Conservation (phyloP, 768 basidiomycete genomes). For the Trametopsis cervina region DNA sequence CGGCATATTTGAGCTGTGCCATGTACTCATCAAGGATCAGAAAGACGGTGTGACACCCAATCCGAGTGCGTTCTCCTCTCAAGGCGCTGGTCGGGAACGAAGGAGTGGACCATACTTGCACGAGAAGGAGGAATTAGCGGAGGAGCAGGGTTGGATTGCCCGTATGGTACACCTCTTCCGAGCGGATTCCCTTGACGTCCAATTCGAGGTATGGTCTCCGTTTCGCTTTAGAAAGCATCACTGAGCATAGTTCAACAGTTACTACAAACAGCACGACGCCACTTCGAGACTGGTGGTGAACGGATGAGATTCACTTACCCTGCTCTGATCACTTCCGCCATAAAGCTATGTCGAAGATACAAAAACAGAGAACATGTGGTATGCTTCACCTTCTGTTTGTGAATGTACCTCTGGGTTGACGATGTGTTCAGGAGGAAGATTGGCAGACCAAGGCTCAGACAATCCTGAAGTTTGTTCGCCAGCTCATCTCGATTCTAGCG, state of each 20-base stretch:
- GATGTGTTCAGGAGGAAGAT: constrained; percentile 56
- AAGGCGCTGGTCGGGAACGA: constrained; percentile 26
- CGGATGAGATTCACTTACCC: constrained; percentile 97
- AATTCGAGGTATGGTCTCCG: constrained; percentile 70
- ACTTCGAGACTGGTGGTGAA: constrained; percentile 89
- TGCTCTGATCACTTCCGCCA: constrained; percentile 86
- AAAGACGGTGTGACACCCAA: constrained; percentile 39
- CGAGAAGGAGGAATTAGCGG: constrained; percentile 89
- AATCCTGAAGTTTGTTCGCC: constrained; percentile 91
- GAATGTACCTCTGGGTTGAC: background rate
- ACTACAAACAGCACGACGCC: constrained; percentile 82
- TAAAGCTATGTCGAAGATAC: constrained; percentile 89
- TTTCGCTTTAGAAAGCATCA: background rate
- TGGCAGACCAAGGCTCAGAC: constrained; percentile 83
- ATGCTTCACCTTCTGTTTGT: constrained; percentile 25
- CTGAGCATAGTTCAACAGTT: constrained; percentile 41
- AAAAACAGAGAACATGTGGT: constrained; percentile 75
- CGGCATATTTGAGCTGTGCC: constrained; percentile 88
- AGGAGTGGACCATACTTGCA: constrained; percentile 52
- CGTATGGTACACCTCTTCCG: constrained; percentile 96
- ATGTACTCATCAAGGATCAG: constrained; percentile 87
- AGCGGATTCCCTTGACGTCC: constrained; percentile 77
- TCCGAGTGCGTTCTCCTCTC: constrained; percentile 1
- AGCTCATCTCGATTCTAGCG: constrained; percentile 87
- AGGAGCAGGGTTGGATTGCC: constrained; percentile 99